Evolutionary conservation across 2,329 filamentous ascomycete genomes (phyloP).

Genomic region (Aspergillus costaricaensis): DNA sequence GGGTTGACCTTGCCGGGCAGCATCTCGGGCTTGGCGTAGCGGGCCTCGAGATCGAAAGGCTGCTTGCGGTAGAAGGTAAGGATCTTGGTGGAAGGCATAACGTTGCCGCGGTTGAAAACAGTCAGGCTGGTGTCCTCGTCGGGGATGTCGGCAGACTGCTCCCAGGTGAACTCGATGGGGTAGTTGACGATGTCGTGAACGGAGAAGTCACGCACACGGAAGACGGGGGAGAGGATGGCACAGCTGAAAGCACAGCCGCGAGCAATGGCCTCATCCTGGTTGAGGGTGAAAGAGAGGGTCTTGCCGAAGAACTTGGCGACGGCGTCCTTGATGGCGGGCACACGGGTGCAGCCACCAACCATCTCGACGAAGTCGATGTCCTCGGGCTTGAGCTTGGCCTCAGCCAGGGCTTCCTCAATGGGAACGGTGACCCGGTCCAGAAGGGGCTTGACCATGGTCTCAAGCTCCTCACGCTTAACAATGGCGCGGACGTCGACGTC

Average conservation of each 20-base stretch:
- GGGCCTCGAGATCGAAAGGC: slow-evolving; percentile 92
- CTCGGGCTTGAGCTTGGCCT: slow-evolving; percentile 85
- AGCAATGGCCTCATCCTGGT: slow-evolving; percentile 96
- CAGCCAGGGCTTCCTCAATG: slow-evolving; percentile 88
- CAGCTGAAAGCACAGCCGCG: slow-evolving; percentile 97
- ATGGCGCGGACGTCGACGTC: slow-evolving; percentile 87
- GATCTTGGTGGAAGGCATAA: slow-evolving; percentile 98
- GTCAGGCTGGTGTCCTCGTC: slow-evolving; percentile 97
- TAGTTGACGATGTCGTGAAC: slow-evolving; percentile 98
- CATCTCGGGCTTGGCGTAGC: slow-evolving; percentile 81
- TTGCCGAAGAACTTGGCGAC: slow-evolving; percentile 93
- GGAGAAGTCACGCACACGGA: slow-evolving; percentile 97
- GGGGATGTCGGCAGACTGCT: slow-evolving; percentile 96
- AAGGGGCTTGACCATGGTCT: slow-evolving; percentile 84
- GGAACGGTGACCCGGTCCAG: slow-evolving; percentile 71
- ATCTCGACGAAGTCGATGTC: slow-evolving; percentile 94
- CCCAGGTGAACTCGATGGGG: slow-evolving; percentile 98
- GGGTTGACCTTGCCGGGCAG: slow-evolving; percentile 88
- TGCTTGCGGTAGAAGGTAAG: slow-evolving; percentile 99
- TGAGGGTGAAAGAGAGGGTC: slow-evolving; percentile 89
- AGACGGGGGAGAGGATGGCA: slow-evolving; percentile 93
- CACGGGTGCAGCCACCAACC: slow-evolving; percentile 91
- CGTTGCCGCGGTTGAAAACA: slow-evolving; percentile 96
- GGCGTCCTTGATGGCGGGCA: slow-evolving; percentile 86
- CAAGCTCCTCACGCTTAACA: slow-evolving; percentile 91